phyloP scores from a whole-genome alignment of 805 yeast species.

The Barnettozyma californica region DNA sequence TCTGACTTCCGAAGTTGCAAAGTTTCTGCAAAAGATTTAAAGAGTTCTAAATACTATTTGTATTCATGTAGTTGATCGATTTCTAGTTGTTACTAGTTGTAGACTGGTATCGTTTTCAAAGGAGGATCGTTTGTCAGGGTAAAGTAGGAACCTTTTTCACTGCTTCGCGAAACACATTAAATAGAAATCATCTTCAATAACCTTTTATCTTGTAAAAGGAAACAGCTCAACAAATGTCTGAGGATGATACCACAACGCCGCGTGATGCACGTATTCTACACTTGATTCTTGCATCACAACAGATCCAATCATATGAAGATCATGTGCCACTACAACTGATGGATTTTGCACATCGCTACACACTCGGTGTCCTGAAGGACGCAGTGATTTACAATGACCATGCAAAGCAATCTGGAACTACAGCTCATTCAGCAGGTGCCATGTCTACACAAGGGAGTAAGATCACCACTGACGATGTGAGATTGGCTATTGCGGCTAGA shows the following conservation, averaged over 20 bases:
- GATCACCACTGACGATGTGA: conserved; percentile 81
- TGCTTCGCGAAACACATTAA: background rate
- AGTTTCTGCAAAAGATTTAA: background rate
- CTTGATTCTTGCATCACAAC: conserved; percentile 87
- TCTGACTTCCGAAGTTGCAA: background rate
- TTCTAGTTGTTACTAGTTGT: too few relatives aligned
- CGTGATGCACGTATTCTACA: conserved; percentile 89
- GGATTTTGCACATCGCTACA: conserved; percentile 94
- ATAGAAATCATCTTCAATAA: background rate
- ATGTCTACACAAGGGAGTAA: conserved; percentile 37
- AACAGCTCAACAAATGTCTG: background rate
- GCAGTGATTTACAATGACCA: conserved; percentile 89
- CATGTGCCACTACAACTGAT: conserved; percentile 92
- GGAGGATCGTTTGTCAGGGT: background rate
- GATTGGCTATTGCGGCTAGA: conserved; percentile 89
- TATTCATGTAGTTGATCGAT: background rate
- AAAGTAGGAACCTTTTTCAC: too few relatives aligned
- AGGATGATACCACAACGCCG: conserved; percentile 44
- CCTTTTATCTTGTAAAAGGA: background rate
- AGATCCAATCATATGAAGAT: conserved; percentile 87
- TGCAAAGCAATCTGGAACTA: conserved; percentile 1
- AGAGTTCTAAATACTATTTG: background rate
- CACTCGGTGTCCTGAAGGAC: conserved; percentile 81
- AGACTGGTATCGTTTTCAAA: too few relatives aligned
- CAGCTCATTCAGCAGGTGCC: conserved; percentile 42